Conservation (phyloP, 1,139 yeast species). For the Eremothecium gossypii region DNA sequence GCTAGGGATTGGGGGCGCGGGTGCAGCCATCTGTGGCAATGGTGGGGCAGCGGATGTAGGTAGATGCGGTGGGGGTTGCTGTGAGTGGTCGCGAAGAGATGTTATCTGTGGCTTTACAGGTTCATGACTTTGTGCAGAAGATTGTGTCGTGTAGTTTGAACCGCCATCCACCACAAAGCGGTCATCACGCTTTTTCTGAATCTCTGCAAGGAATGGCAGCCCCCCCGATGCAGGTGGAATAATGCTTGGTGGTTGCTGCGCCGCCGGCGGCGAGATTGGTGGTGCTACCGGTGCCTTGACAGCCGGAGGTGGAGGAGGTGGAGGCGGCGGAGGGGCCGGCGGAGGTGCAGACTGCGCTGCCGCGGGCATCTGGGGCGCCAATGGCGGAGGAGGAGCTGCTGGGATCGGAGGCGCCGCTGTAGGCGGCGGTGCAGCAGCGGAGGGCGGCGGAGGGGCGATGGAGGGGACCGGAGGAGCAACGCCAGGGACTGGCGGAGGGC, state of each 20-base stretch:
- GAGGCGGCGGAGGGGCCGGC: slow-evolving; percentile 14
- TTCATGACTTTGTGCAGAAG: too few species aligned
- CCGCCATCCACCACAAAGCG: slow-evolving; percentile 37
- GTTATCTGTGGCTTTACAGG: too few species aligned
- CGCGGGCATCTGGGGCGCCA: slow-evolving; percentile 1
- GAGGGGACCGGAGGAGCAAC: slow-evolving; percentile 12
- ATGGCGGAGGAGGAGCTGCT: slow-evolving; percentile 8
- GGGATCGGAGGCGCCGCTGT: slow-evolving; percentile 12
- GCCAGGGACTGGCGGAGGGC: slow-evolving; percentile 11
- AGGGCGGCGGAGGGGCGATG: slow-evolving; percentile 21
- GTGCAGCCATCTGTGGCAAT: too few species aligned
- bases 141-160: slow-evolving; percentile 22
- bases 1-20: too few species aligned
- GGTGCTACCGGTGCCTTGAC: slow-evolving; percentile 15
- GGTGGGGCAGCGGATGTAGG: too few species aligned
- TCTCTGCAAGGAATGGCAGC: slow-evolving; percentile 44
- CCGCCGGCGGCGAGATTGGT: slow-evolving; percentile 13
- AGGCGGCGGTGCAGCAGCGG: slow-evolving; percentile 14
- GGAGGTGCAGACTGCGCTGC: slow-evolving; percentile 2
- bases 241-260: slow-evolving; percentile 6
- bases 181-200: slow-evolving; percentile 46
- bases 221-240: slow-evolving; percentile 23
- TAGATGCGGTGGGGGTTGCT: too few species aligned
- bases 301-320: slow-evolving; percentile 17
- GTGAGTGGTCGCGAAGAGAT: too few species aligned